These are phyloP conservation scores for Cryptococcus floricola DNA, from an alignment of 1,284 basidiomycete species.

Conservation along the genomic window DNA sequence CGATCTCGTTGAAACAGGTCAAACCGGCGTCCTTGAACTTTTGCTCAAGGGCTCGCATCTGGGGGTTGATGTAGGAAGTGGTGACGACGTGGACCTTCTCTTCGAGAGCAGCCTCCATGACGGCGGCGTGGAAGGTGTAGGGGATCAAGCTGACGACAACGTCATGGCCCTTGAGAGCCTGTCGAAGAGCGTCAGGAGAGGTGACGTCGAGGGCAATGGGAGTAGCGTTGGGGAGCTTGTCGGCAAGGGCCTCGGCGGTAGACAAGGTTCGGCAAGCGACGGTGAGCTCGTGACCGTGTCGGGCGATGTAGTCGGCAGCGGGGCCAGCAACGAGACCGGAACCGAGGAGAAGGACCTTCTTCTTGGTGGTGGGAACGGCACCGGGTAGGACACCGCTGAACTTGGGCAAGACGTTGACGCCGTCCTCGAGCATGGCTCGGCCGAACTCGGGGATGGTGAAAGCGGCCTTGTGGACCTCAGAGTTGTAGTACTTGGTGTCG, in stretches of 20 bases:
- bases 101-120: conserved; percentile 95
- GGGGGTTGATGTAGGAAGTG: conserved; percentile 86
- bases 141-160: conserved; percentile 96
- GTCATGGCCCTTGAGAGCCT: conserved; percentile 78
- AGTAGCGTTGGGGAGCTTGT: conserved; percentile 65
- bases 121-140: conserved; percentile 84
- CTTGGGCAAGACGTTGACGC: conserved; percentile 63
- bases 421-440: conserved; percentile 67
- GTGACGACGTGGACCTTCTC: conserved; percentile 88
- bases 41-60: conserved; percentile 81
- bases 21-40: conserved; percentile 86
- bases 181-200: conserved; percentile 68
- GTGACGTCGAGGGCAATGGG: conserved; percentile 81
- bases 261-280: conserved; percentile 80
- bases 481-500: conserved; percentile 81
- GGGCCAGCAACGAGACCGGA: conserved; percentile 93
- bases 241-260: conserved; percentile 65
- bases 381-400: conserved; percentile 58
- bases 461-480: conserved; percentile 72
- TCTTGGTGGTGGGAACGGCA: conserved; percentile 49
- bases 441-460: conserved; percentile 89
- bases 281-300: conserved; percentile 78
- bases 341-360: conserved; percentile 86
- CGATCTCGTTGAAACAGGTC: conserved; percentile 96
- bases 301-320: conserved; percentile 86